Base-by-base conservation (phyloP, 805 yeast species). In the Scheffersomyces ergatensis region DNA sequence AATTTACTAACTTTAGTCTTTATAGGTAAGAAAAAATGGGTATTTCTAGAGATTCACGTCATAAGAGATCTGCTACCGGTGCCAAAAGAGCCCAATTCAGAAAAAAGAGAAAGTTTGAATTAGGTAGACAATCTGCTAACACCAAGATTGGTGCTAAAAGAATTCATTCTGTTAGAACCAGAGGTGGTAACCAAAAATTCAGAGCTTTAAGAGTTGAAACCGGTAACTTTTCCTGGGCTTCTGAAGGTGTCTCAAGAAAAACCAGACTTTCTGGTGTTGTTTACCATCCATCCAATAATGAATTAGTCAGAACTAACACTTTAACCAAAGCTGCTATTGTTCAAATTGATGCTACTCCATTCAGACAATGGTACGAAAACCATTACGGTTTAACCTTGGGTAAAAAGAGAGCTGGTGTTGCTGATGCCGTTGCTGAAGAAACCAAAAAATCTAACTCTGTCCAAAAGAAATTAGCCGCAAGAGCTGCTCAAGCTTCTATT, bases 31-130 rank as follows among this genome's bases (percentile, higher is more conserved):
- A 29, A n/a, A 85, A 74, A 75, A 92, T 92, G 99, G 98, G 99
- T 90, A 92, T 92, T 86, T 89, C 98, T 78, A 92, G 99, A 83
- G 98, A 93, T 83, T 92, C 99, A 77, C 97, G 97, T 81, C 99
- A 93, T 90, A 92, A 92, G 88, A 95, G 99, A 79, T 78, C 97
- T 67, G 96, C 95, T 77, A 90, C 99, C 71, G 99, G 99, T 86
- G 99, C 99, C 74, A 90, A 89, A 80, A 89, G 97, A 79, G 98
- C 98, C 77, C 96, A 89, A 78, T 88, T 84, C 96, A 92, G 98
- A 89, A 92, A 92, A 92, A 92, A 92, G 96, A 83, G 99, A 84
- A 93, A 92, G 95, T 92, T 93, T 72, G 99, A 92, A 81, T 84
- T 87, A 75, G 99, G 99, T 65, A 93, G 99, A 80, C 99, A 93